Base-by-base conservation (phyloP, 108 stramenopile species). In the Skeletonema menzelii region DNA sequence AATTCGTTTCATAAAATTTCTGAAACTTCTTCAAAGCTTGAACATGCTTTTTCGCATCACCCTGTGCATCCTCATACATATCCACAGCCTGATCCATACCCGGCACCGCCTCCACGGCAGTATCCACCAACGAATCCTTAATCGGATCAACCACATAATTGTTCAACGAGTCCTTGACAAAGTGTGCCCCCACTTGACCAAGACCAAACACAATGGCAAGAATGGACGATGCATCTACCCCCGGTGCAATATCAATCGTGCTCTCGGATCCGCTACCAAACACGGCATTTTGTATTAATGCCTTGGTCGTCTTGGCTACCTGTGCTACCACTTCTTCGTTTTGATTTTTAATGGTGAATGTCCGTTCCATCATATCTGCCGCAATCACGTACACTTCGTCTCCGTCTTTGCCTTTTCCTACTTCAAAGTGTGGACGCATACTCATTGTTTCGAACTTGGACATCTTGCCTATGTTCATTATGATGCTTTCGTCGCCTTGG, bases 211-310 rank as follows among this genome's bases (percentile, higher is more conserved):
- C 72, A 46, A 82, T 82, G 0, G 81, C 81, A 26, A 82, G 37
- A 20, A 82, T 82, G 10, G 69, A 59, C 7, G 77, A 78, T 38
- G 76, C 73, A 64, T 82, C 81, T 22, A 78, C 81, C 6, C 81
- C 81, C 0, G 81, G 72, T 31, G 81, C 81, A 69, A 82, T 82
- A 20, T 82, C 81, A 59, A 82, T 78, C 0, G 81, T 82, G 20
- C 81, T 82, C 57, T 82, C 81, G 1, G 69, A 56, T 12, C 81
- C 81, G 5, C 69, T 70, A 22, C 81, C 81, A 40, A 82, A 82
- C 2, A 73, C 81, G 2, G 73, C 74, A 5, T 59, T 76, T 64
- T 82, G 81, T 13, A 82, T 78, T 46, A 82, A 30, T 27, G 81
- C 81, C 59, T 82, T 82, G 19, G 65, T 62, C 7, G 81, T 82